These are phyloP conservation scores for Brassica nigra DNA, from an alignment of 345 rosid genomes.

Conservation along the genomic window DNA sequence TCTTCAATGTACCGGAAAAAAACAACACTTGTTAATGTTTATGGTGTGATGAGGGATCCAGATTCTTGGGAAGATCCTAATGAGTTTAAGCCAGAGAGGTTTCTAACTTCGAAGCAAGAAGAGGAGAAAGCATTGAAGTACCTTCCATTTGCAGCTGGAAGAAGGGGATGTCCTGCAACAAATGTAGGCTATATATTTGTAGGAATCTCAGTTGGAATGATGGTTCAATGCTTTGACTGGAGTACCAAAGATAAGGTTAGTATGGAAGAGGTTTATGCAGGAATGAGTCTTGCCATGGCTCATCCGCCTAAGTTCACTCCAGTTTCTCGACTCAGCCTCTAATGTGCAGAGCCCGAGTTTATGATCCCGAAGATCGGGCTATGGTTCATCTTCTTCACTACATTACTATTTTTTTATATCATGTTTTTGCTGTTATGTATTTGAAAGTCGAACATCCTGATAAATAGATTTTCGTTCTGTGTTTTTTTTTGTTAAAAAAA, in stretches of 20 bases:
- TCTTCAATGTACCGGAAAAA: neutral
- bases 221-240: constrained; percentile 3
- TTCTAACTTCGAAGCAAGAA: neutral
- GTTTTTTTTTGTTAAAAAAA: no score
- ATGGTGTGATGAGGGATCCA: neutral
- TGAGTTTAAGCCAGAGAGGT: neutral
- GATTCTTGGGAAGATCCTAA: neutral
- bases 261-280: neutral
- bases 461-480: neutral
- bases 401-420: neutral
- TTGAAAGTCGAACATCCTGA: neutral
- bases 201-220: neutral
- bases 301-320: neutral
- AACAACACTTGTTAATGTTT: neutral
- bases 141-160: neutral
- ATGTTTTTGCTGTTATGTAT: neutral
- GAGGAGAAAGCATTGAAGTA: neutral
- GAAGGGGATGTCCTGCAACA: neutral
- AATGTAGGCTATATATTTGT: neutral
- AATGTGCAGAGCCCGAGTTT: neutral
- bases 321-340: neutral
- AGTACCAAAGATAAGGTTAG: neutral
- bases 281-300: neutral
- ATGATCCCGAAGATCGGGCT: neutral
- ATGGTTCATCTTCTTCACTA: neutral